Evolutionary conservation across 2,329 filamentous ascomycete genomes (phyloP), one percentile per base, ranked within the genome.

Genomic region (Curvularia sp.): DNA sequence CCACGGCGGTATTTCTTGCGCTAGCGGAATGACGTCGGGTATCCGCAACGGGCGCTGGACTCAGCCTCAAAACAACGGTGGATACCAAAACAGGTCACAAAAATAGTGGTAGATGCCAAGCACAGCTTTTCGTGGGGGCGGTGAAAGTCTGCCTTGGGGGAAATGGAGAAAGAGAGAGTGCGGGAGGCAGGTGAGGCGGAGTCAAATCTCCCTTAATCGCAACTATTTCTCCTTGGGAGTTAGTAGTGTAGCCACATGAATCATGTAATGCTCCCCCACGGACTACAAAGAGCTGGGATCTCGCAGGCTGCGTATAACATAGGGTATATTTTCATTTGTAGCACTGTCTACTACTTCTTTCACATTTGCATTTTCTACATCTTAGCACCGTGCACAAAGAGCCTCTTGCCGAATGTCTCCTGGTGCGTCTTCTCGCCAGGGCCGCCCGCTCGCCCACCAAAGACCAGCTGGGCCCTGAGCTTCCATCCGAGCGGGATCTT

Each of bases 401-500:
- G 82, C 69, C 86, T 83, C 74, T 90, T 66, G 15, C 70, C 84
- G 77, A 90, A 86, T 30, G 91, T 67, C 26, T 88, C 84, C 74
- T 83, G 78, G 76, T 87, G 88, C 15, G 80, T 74, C 85, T 93
- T 93, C 75, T 87, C 83, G 13, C 80, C 83, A 6, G 88, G 76
- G 62, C 83, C 81, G 49, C 77, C 85, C 20, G 81, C 82, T 53
- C 65, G 65, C 62, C 84, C 86, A 64, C 92, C 92, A 78, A 97
- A 95, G 70, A 96, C 92, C 65, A 97, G 82, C 84, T 96, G 92
- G 24, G 90, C 89, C 73, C 89, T 86, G 64, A 96, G 85, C 73
- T 86, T 86, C 92, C 93, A 97, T 69, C 85, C 84, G 18, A 79
- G 72, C 43, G 91, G 89, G 31, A 96, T 69, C 57, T 84, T 84